Evolutionary conservation across 2,329 filamentous ascomycete species (phyloP).

Genomic region (Ophiostoma sp.): DNA sequence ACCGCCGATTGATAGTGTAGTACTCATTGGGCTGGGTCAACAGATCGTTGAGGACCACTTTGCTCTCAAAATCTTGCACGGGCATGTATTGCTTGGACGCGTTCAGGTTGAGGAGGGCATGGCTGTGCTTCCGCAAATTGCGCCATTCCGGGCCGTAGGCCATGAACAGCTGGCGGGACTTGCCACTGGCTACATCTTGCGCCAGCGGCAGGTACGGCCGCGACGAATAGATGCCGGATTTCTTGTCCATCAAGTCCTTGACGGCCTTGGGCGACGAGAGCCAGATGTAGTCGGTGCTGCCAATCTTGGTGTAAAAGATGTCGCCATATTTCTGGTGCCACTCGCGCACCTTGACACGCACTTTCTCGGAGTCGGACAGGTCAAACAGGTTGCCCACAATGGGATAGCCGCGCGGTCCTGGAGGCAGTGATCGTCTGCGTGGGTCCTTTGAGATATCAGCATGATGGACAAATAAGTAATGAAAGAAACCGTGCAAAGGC

Average conservation of each 20-base stretch:
- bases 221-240: not conserved
- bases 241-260: slow-evolving; percentile 1
- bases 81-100: not conserved
- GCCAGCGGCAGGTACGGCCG: not conserved
- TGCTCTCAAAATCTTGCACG: not conserved
- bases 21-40: not conserved
- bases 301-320: not conserved
- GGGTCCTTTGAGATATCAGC: not conserved
- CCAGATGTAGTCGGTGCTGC: not conserved
- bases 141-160: not conserved
- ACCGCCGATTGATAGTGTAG: not conserved
- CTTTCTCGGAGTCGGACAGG: not conserved
- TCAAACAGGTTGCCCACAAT: not conserved
- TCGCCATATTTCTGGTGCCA: not conserved
- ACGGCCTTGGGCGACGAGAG: not conserved
- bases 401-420: not conserved
- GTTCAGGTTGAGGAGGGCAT: not conserved
- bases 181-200: not conserved
- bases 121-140: not conserved
- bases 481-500: no score
- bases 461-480: no score
- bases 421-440: not conserved
- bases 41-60: not conserved
- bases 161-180: not conserved
- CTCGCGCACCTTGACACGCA: not conserved